Conservation (phyloP, 176 grass and related monocot genomes). For the Zizania latifolia region DNA sequence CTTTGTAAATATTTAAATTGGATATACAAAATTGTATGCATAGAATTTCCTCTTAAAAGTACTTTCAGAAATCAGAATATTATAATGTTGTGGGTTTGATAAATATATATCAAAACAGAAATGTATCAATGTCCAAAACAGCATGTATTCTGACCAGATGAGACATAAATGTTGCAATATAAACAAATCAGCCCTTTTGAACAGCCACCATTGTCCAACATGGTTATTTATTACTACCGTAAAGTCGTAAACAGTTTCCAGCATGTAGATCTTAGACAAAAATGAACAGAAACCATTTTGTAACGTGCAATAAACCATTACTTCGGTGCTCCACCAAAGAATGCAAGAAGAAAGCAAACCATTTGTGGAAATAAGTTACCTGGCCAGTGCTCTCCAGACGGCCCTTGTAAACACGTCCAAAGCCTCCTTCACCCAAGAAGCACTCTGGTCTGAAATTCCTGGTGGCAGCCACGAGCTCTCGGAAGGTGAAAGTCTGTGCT, state of each 20-base stretch:
- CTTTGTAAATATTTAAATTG: no score
- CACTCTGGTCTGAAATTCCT: constrained; percentile 69
- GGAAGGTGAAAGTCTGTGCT: constrained; percentile 76
- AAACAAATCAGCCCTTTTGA: not conserved
- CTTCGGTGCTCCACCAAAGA: not conserved
- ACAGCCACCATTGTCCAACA: not conserved
- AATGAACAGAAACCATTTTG: not conserved
- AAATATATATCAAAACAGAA: no score
- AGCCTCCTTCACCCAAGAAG: constrained; percentile 75
- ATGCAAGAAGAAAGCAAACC: not conserved
- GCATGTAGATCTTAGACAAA: no score
- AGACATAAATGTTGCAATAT: no score
- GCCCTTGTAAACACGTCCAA: constrained; percentile 80
- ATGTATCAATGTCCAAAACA: no score
- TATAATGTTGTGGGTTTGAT: no score
- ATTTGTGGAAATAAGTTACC: constrained; percentile 36
- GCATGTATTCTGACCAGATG: no score
- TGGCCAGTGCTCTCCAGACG: constrained; percentile 59
- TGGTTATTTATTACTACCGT: no score
- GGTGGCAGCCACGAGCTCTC: constrained; percentile 55
- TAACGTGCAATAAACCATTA: not conserved
- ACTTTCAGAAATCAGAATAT: no score
- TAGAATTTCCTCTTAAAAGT: no score
- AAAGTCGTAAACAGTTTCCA: no score
- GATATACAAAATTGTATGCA: no score